phyloP scores from a whole-genome alignment of 352 stramenopile genomes.

The Peronospora destructor region DNA sequence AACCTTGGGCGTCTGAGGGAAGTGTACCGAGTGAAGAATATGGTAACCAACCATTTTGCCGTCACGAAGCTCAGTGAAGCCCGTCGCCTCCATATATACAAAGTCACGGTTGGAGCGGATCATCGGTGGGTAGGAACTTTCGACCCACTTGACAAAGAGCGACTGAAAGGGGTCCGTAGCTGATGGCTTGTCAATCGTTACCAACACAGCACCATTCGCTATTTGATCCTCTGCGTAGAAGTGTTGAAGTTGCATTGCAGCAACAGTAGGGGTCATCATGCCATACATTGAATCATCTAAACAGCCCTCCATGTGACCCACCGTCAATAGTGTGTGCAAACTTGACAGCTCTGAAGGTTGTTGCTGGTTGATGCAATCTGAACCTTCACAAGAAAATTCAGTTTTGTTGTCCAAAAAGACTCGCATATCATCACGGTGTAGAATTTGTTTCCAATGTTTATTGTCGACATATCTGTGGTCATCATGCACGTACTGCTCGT shows the following conservation, averaged over 20 bases:
- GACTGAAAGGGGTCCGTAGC: constrained; percentile 38
- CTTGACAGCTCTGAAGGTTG: constrained; percentile 11
- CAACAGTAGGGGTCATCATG: constrained; percentile 25
- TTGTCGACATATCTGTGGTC: constrained; percentile 24
- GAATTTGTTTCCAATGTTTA: constrained; percentile 26
- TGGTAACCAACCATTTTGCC: constrained; percentile 58
- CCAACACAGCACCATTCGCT: constrained; percentile 32
- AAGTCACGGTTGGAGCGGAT: constrained; percentile 35
- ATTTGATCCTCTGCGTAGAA: constrained; percentile 34
- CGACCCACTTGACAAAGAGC: constrained; percentile 44
- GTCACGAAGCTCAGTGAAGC: constrained; percentile 26
- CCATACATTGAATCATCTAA: constrained; percentile 44
- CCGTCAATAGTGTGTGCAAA: constrained; percentile 17
- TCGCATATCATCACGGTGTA: constrained; percentile 22
- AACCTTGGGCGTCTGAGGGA: constrained; percentile 35
- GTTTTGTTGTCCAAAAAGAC: constrained; percentile 15
- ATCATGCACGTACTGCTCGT: constrained; percentile 27
- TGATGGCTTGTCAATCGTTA: constrained; percentile 30
- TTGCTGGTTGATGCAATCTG: constrained; percentile 9
- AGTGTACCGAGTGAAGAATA: constrained; percentile 52
- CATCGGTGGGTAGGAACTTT: constrained; percentile 21
- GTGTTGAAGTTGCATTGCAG: constrained; percentile 38
- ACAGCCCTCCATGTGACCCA: constrained; percentile 28
- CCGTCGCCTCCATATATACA: constrained; percentile 20
- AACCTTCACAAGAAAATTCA: constrained; percentile 3